Evolutionary conservation across 495 filamentous ascomycete genomes (phyloP), one percentile per base, ranked within the genome.

Genomic region (Penicillium ucsense): DNA sequence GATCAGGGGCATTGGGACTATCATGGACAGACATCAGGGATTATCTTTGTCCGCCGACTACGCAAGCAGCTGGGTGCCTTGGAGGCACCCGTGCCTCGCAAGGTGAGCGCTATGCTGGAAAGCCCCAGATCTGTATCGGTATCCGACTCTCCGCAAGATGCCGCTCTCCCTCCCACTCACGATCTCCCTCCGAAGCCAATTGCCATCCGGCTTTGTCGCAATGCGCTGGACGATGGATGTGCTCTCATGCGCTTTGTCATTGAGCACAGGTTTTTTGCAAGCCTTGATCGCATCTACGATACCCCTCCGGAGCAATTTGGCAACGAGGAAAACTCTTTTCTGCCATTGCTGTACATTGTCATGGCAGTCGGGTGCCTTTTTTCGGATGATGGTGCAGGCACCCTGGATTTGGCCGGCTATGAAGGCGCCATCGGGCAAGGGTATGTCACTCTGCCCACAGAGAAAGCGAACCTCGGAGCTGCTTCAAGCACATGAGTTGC

Each of bases 1-100:
- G 92, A 98, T 53, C 78, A 82, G 53, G 91, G 91, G 12, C 77
- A 94, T 53, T 94, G 87, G 82, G 92, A 96, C 60, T 98, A 94
- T 55, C 86, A 92, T 59, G 92, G 92, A 36, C 87, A 87, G 49
- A 95, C 91, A 0, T 98, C 92, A 4, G 89, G 92, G 0, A 74
- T 91, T 40, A 84, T 88, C 49, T 97, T 95, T 65, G 75, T 95
- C 43, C 74, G 79, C 52, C 80, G 86, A 35, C 80, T 98, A 76
- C 82, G 88, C 48, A 86, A 89, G 55, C 86, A 95, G 60, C 83
- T 95, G 49, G 81, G 88, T n/a, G 56, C 59, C 4, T 35, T 56
- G 5, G 74, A 86, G 40, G 52, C 84, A 11, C 65, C 70, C 0
- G 59, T 70, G 3, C 57, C 35, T 35, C 61, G 41, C 4, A 33